Percentiles rank a stretch among this genome's conserved stretches.
phyloP scores from a whole-genome alignment of 2,329 filamentous ascomycete genomes.

The Aspergillus glaucus region DNA sequence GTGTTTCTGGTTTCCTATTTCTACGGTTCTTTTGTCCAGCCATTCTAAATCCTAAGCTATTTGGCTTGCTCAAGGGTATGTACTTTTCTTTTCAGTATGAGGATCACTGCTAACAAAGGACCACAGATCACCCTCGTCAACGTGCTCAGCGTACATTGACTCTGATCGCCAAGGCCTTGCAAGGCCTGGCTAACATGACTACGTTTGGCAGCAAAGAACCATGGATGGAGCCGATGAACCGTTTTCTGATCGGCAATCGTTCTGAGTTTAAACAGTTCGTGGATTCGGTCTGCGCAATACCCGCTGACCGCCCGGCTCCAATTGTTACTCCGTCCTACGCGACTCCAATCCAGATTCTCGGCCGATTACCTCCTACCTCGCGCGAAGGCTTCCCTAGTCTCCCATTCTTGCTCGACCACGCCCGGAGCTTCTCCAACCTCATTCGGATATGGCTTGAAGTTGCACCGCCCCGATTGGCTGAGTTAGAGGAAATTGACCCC shows the following conservation, averaged over 20 bases:
- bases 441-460: conserved; percentile 54
- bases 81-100: neutral
- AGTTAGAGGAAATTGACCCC: conserved; percentile 33
- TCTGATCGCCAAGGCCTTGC: conserved; percentile 83
- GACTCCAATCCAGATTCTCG: conserved; percentile 83
- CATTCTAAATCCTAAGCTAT: conserved; percentile 91
- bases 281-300: conserved; percentile 77
- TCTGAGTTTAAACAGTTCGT: conserved; percentile 80
- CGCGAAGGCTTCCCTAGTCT: conserved; percentile 89
- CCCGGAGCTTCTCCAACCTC: conserved; percentile 75
- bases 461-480: conserved; percentile 34
- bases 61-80: conserved; percentile 69
- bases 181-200: conserved; percentile 84
- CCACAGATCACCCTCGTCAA: conserved; percentile 69
- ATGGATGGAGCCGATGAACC: conserved; percentile 99
- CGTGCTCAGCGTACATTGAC: conserved; percentile 83
- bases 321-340: conserved; percentile 78
- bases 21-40: conserved; percentile 92
- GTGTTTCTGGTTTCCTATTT: conserved; percentile 90
- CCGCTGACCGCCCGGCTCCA: conserved; percentile 59
- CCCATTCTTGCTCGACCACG: conserved; percentile 86
- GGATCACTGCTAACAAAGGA: conserved; percentile 14
- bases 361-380: conserved; percentile 69
- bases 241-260: conserved; percentile 69
- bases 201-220: conserved; percentile 89